Evolutionary conservation across 257 asterid species (phyloP).

Genomic region (Salvia miltiorrhiza): DNA sequence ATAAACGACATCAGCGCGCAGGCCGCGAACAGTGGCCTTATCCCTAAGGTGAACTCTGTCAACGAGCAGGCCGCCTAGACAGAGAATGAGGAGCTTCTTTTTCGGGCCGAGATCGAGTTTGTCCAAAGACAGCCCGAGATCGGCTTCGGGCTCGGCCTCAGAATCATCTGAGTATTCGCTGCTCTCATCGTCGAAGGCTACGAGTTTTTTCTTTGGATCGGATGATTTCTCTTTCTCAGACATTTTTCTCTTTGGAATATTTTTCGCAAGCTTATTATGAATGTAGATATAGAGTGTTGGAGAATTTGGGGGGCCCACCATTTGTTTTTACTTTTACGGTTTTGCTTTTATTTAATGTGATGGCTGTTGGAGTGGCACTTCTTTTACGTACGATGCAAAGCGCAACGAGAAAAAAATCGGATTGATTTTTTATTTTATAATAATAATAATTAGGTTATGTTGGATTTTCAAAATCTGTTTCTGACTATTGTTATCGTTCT

Average conservation of each 20-base stretch:
- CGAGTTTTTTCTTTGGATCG: conserved; percentile 24
- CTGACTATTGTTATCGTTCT: too few species aligned
- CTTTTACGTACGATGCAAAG: neutral
- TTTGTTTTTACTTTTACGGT: neutral
- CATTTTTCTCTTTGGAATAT: conserved; percentile 2
- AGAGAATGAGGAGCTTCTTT: conserved; percentile 56
- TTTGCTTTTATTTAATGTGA: neutral
- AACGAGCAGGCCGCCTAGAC: conserved; percentile 52
- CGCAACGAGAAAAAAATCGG: too few species aligned
- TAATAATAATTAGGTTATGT: too few species aligned
- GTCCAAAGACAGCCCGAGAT: conserved; percentile 36
- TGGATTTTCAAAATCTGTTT: too few species aligned
- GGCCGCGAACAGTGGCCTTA: conserved; percentile 19
- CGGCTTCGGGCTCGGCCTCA: conserved; percentile 7
- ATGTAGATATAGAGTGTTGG: neutral
- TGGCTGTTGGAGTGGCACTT: neutral
- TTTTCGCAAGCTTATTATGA: too few species aligned
- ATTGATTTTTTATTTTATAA: too few species aligned
- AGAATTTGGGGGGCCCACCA: neutral
- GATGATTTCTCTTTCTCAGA: conserved; percentile 23
- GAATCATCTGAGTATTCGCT: conserved; percentile 22
- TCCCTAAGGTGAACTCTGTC: conserved; percentile 31
- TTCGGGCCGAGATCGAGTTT: conserved; percentile 50
- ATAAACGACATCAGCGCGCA: conserved; percentile 32
- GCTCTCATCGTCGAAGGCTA: conserved; percentile 20